phyloP scores from a whole-genome alignment of 78 protist species.

The Dictyostelium citrinum region DNA sequence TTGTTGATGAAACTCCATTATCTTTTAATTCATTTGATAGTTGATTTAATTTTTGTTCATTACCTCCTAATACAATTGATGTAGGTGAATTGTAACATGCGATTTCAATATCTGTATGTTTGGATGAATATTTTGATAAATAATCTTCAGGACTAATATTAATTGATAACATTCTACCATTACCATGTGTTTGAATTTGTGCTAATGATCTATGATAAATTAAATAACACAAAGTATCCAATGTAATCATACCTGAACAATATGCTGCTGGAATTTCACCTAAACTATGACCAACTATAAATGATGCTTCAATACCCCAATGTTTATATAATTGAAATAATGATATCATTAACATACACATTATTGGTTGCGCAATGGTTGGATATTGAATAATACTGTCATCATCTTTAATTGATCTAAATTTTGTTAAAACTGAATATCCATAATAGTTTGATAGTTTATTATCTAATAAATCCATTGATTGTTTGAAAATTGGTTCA shows the following conservation, averaged over 20 bases:
- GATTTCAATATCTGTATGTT: conserved; percentile 6
- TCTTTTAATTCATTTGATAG: not conserved
- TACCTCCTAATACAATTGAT: conserved; percentile 6
- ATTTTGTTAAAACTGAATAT: not conserved
- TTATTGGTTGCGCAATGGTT: conserved; percentile 37
- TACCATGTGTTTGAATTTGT: conserved; percentile 14
- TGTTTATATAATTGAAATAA: conserved; percentile 15
- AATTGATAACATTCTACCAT: conserved; percentile 42
- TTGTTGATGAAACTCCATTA: not conserved
- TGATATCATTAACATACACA: conserved; percentile 25
- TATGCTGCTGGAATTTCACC: conserved; percentile 57
- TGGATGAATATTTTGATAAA: not conserved
- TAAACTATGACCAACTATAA: conserved; percentile 70
- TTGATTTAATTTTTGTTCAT: not conserved
- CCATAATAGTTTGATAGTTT: not conserved
- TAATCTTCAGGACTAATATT: not conserved
- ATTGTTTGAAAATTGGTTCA: not conserved
- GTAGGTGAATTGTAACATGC: conserved; percentile 38
- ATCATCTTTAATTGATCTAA: not conserved
- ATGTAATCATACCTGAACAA: conserved; percentile 4
- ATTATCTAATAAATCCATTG: conserved; percentile 6
- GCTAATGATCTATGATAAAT: not conserved
- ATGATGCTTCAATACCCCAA: conserved; percentile 36
- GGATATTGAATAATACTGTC: conserved; percentile 13
- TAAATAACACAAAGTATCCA: not conserved